Base-by-base conservation (phyloP, 495 filamentous ascomycete genomes). In the Xylaria longipes region DNA sequence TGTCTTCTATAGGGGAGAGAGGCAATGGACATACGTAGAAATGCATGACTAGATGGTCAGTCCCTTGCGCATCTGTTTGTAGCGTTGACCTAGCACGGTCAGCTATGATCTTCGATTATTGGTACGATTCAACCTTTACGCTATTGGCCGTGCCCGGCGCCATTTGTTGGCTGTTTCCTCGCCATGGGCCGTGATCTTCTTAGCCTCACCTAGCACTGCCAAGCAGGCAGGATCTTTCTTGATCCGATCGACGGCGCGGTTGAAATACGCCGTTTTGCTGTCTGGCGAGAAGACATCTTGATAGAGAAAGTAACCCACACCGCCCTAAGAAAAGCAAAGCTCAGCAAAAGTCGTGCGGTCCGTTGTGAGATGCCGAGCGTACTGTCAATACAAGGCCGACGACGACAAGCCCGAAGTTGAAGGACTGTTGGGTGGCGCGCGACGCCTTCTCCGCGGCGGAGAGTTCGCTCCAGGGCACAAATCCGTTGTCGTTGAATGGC, bases 221-320 rank as follows among this genome's bases (percentile, higher is more conserved):
- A 87, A 84, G 76, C 92, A 95, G 54, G 87, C 82, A 17, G 87
- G 76, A 76, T 97, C 92, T 45, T 85, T 83, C 78, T 90, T 91
- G 76, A 99, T 90, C 54, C 91, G 90, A 72, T 93, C 87, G 41
- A 97, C 91, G 1, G 94, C 93, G 54, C 91, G 90, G 80, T 97
- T 97, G 83, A 97, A 99, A 80, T 97, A 92, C 75, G 89, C 89
- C 33, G 91, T 94, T 79, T 91, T 91, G 81, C 93, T 95, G 78
- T 95, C 91, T 3, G 92, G 89, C 15, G 93, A 91, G 79, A 98
- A 91, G 25, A 98, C 92, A 61, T 99, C 96, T 12, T 87, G 85
- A 78, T 93, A 98, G 39, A 99, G 87, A 45, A 97, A 82, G 71
- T 91, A 92, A 71, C 88, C 85, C 25, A 97, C 91, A 45, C 90